Conservation (phyloP, 495 filamentous ascomycete species). For the Baudoinia panamericana region DNA sequence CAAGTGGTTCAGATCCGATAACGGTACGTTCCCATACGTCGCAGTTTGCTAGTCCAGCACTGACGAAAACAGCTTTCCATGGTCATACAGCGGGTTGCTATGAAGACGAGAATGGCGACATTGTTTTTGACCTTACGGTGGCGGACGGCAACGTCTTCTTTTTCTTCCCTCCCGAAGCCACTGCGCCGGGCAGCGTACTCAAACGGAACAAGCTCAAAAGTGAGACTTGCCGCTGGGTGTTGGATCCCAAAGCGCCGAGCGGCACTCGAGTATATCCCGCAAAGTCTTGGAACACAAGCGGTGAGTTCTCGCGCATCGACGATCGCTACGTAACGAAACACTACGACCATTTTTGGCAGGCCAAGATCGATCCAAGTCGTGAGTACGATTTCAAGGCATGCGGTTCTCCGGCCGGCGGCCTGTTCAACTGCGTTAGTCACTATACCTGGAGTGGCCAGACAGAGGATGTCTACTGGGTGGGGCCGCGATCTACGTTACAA, state of each 20-base stretch:
- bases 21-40: constrained; percentile 12
- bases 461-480: constrained; percentile 19
- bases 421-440: constrained; percentile 23
- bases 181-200: constrained; percentile 14
- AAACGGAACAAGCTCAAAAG: constrained; percentile 30
- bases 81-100: constrained; percentile 22
- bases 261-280: constrained; percentile 21
- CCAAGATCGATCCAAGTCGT: constrained; percentile 14
- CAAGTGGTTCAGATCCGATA: constrained; percentile 20
- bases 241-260: constrained; percentile 36
- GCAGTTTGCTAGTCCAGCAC: neutral
- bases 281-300: constrained; percentile 33
- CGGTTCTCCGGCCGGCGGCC: constrained; percentile 20
- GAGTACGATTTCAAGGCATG: constrained; percentile 20
- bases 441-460: constrained; percentile 17
- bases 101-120: constrained; percentile 30
- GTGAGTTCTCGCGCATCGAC: constrained; percentile 49
- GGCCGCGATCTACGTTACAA: constrained; percentile 31
- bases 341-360: constrained; percentile 40
- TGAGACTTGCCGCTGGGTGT: constrained; percentile 41
- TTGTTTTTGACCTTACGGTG: constrained; percentile 43
- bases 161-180: constrained; percentile 22
- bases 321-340: constrained; percentile 39
- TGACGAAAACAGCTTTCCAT: constrained; percentile 19
- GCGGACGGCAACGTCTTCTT: constrained; percentile 24